These are phyloP conservation scores for Pseudogymnoascus sp. DNA, from an alignment of 2,329 filamentous ascomycete species.

Conservation along the genomic window DNA sequence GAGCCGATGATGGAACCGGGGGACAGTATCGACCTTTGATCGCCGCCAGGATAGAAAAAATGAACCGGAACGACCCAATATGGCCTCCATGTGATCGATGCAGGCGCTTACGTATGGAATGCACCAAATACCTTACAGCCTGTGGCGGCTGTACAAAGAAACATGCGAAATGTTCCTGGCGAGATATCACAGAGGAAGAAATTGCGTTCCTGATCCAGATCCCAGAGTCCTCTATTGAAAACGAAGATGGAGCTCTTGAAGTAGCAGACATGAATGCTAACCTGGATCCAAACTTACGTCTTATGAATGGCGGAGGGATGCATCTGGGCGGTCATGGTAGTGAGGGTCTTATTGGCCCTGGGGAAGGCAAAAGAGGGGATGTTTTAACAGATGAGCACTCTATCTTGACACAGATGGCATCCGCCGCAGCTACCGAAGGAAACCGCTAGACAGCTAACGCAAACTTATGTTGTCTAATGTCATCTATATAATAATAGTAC, in stretches of 20 bases:
- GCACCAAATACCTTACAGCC: constrained; percentile 77
- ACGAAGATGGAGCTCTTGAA: background rate
- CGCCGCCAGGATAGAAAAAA: constrained; percentile 66
- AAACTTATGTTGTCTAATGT: constrained; percentile 1
- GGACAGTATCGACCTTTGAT: constrained; percentile 54
- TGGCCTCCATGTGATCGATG: constrained; percentile 81
- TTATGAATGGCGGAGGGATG: constrained; percentile 10
- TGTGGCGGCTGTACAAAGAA: constrained; percentile 86
- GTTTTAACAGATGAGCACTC: constrained; percentile 15
- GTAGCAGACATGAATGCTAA: constrained; percentile 9
- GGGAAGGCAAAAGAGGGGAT: constrained; percentile 14
- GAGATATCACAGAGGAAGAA: constrained; percentile 70
- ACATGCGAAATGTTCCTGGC: constrained; percentile 84
- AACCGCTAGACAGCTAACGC: constrained; percentile 2
- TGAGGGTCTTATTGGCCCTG: background rate
- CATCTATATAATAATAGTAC: constrained; percentile 2
- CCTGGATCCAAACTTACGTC: constrained; percentile 9
- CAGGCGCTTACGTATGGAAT: constrained; percentile 71
- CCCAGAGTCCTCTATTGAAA: constrained; percentile 6
- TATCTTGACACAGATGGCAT: constrained; percentile 22
- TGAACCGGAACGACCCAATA: constrained; percentile 67
- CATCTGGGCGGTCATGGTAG: background rate
- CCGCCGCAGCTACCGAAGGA: constrained; percentile 19
- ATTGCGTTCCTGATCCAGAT: constrained; percentile 16
- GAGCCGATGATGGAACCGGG: constrained; percentile 23